These are phyloP conservation scores for Trametes hirsuta DNA, from an alignment of 1,284 basidiomycete species.

Conservation along the genomic window DNA sequence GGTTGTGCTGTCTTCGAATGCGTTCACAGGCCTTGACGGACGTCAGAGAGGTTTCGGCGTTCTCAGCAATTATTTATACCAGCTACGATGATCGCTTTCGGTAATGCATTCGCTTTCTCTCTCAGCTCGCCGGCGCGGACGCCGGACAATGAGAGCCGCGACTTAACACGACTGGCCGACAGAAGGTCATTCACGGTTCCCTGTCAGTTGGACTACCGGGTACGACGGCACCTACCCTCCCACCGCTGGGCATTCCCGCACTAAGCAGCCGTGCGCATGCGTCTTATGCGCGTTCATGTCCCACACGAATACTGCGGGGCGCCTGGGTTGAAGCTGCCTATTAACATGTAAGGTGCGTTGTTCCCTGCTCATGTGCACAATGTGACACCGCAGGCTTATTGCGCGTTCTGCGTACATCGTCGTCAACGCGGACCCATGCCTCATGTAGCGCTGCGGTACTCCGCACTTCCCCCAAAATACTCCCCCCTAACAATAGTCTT, in stretches of 20 bases:
- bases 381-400: background rate
- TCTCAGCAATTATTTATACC: conserved; percentile 42
- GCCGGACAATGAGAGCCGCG: background rate
- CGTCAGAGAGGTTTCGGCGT: conserved; percentile 35
- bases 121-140: background rate
- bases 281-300: background rate
- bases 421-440: conserved; percentile 23
- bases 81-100: conserved; percentile 40
- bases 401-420: conserved; percentile 7
- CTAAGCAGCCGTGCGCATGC: background rate
- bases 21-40: conserved; percentile 34
- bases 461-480: background rate
- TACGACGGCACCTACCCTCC: background rate
- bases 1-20: conserved; percentile 4
- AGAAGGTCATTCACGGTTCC: no score
- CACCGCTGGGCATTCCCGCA: conserved; percentile 1
- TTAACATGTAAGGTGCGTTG: conserved; percentile 10
- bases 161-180: background rate
- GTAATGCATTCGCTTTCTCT: conserved; percentile 26
- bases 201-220: background rate
- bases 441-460: background rate
- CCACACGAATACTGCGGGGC: conserved; percentile 16
- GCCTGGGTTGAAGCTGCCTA: background rate
- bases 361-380: background rate
- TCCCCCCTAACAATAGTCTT: background rate